Evolutionary conservation across 179 eudicot genomes (phyloP), one percentile per base, ranked within the genome.

Genomic region (Beta corolliflora): DNA sequence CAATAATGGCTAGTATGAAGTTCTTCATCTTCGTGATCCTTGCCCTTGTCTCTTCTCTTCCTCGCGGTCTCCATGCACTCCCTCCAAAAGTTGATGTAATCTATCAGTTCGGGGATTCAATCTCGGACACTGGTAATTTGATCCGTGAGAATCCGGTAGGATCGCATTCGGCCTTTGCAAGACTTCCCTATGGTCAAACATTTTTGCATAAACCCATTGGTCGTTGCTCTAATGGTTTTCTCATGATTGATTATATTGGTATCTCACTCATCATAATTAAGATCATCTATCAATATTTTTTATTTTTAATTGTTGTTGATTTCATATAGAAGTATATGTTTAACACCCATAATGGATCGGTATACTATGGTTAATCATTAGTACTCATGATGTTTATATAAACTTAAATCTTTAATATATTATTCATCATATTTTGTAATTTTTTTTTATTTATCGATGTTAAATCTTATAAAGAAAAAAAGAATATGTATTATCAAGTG

Each of bases 221-320:
- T n/a, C 75, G 75, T 71, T 71, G 75, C 75, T 48, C 75, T 0
- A 21, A 71, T 6, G 75, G 75, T 11, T 56, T 18, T 71, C 75
- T 71, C 9, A 71, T 71, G 55, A 50, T 71, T 23, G 75, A 71
- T 48, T 71, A 19, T 21, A 2, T 71, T 48, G 75, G 75, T 71
- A 71, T 3, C 15, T 48, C 54, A n/a, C 15, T 50, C n/a, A 19
- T 44, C 0, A n/a, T 64, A 64, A 64, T 64, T 23, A 46, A 46
- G 4, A 46, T 46, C 48, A n/a, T n/a, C n/a, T n/a, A n/a, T n/a
- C n/a, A n/a, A n/a, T n/a, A n/a, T n/a, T n/a, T n/a, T n/a, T n/a
- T n/a, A n/a, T n/a, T n/a, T n/a, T n/a, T n/a, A n/a, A n/a, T n/a
- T n/a, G n/a, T n/a, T n/a, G n/a, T n/a, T n/a, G n/a, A n/a, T n/a